Percentiles rank a stretch among this genome's conserved stretches.
These are phyloP conservation scores for Diaporthe sp. DNA, from an alignment of 2,329 filamentous ascomycete species.

Conservation along the genomic window DNA sequence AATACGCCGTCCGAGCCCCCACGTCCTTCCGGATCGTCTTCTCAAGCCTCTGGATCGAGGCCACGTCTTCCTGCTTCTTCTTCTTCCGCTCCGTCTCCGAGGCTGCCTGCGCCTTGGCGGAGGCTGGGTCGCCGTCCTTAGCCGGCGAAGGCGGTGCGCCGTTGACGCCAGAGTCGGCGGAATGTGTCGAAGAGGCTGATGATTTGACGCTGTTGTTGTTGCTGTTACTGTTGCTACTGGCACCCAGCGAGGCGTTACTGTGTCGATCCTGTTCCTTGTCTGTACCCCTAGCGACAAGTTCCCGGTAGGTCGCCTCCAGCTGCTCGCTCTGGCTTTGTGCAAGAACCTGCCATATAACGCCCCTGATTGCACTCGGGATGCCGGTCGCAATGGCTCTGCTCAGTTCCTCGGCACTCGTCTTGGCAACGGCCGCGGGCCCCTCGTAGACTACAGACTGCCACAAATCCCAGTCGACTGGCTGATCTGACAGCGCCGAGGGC, in stretches of 20 bases:
- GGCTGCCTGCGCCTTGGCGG: conserved; percentile 74
- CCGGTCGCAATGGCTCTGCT: conserved; percentile 92
- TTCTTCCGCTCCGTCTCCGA: conserved; percentile 78
- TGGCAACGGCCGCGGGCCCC: conserved; percentile 87
- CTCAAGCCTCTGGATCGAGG: conserved; percentile 83
- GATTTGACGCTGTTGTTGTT: conserved; percentile 74
- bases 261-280: conserved; percentile 79
- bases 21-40: conserved; percentile 92
- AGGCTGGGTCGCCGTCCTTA: conserved; percentile 70
- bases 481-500: conserved; percentile 76
- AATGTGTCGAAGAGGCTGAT: conserved; percentile 87
- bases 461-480: conserved; percentile 96
- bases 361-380: conserved; percentile 93
- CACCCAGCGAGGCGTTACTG: conserved; percentile 66
- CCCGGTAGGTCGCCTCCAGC: conserved; percentile 86
- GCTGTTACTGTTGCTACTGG: conserved; percentile 66
- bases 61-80: conserved; percentile 82
- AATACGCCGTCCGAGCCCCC: conserved; percentile 93
- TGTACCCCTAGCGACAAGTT: conserved; percentile 83
- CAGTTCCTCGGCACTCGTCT: conserved; percentile 89
- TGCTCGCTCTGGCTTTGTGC: conserved; percentile 96
- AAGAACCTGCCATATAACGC: conserved; percentile 98
- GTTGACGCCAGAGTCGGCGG: conserved; percentile 75
- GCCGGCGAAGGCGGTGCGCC: conserved; percentile 70
- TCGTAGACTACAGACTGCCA: conserved; percentile 98